A percentile compares a stretch with the other conserved stretches of the same genome.
These are phyloP conservation scores for Hymenoscyphus fructigenus DNA, from an alignment of 2,329 filamentous ascomycete genomes.

Conservation along the genomic window DNA sequence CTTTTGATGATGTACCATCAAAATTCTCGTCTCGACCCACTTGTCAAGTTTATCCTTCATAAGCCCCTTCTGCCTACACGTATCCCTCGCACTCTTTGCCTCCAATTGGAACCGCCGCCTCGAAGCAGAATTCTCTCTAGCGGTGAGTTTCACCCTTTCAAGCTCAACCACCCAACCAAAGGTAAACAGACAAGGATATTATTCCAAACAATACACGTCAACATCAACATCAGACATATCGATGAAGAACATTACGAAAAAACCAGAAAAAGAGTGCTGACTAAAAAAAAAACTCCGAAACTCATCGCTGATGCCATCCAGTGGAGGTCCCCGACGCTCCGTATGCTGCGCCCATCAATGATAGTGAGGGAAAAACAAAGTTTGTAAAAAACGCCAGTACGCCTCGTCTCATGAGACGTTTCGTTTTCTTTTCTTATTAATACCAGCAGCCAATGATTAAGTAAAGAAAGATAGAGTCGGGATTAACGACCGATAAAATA, in stretches of 20 bases:
- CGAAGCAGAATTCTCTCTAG: no score
- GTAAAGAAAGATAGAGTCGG: background rate
- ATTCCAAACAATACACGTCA: background rate
- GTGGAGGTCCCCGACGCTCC: conserved; percentile 4
- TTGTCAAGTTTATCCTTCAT: no score
- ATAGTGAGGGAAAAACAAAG: background rate
- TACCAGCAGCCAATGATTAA: background rate
- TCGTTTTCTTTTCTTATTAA: background rate
- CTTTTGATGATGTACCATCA: no score
- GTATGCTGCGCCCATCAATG: conserved; percentile 14
- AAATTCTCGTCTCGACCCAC: no score
- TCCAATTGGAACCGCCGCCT: no score
- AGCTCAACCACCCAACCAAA: background rate
- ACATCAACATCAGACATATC: background rate
- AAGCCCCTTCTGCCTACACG: no score
- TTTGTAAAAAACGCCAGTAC: conserved; percentile 9
- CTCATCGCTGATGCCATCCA: conserved; percentile 20
- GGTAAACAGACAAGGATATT: background rate
- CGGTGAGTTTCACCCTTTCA: background rate
- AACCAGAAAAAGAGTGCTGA: background rate
- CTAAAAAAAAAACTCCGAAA: conserved; percentile 17
- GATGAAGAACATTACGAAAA: background rate
- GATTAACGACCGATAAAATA: background rate
- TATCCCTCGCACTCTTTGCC: no score
- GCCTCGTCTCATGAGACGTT: conserved; percentile 9